phyloP scores from a whole-genome alignment of 371 early-diverging fungal genomes.

The Mucor plumbeus region DNA sequence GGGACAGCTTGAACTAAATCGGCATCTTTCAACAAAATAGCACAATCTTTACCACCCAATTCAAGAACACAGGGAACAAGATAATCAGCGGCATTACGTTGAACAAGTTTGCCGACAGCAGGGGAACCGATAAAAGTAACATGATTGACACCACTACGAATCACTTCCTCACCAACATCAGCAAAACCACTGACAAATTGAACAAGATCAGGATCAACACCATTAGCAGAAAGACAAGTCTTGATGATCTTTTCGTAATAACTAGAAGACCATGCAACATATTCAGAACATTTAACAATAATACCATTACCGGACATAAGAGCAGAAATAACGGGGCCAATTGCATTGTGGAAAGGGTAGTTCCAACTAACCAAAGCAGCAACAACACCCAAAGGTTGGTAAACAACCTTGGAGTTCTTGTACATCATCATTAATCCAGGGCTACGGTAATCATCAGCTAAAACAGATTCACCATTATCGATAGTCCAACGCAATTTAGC shows the following conservation, averaged over 20 bases:
- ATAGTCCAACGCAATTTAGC: slow-evolving; percentile 87
- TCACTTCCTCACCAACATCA: slow-evolving; percentile 80
- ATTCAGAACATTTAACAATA: slow-evolving; percentile 84
- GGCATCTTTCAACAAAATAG: slow-evolving; percentile 77
- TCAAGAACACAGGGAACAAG: slow-evolving; percentile 89
- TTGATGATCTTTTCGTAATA: slow-evolving; percentile 71
- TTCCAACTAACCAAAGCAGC: slow-evolving; percentile 86
- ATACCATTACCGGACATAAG: slow-evolving; percentile 87
- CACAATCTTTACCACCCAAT: slow-evolving; percentile 91
- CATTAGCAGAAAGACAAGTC: slow-evolving; percentile 69
- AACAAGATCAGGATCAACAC: slow-evolving; percentile 77
- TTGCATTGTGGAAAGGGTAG: slow-evolving; percentile 85
- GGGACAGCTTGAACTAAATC: slow-evolving; percentile 72
- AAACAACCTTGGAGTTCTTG: slow-evolving; percentile 78
- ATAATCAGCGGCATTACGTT: slow-evolving; percentile 71
- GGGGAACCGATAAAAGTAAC: slow-evolving; percentile 89
- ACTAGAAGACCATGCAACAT: slow-evolving; percentile 81
- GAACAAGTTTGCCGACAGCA: slow-evolving; percentile 78
- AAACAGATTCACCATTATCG: slow-evolving; percentile 75
- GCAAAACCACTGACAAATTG: slow-evolving; percentile 82
- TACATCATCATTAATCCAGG: slow-evolving; percentile 79
- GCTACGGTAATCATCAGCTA: slow-evolving; percentile 70
- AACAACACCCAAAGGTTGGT: slow-evolving; percentile 83
- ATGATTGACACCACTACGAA: slow-evolving; percentile 68
- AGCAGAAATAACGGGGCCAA: slow-evolving; percentile 85